These are phyloP conservation scores for Urochloa ruziziensis DNA, from an alignment of 176 grass and related monocot genomes.

Conservation along the genomic window DNA sequence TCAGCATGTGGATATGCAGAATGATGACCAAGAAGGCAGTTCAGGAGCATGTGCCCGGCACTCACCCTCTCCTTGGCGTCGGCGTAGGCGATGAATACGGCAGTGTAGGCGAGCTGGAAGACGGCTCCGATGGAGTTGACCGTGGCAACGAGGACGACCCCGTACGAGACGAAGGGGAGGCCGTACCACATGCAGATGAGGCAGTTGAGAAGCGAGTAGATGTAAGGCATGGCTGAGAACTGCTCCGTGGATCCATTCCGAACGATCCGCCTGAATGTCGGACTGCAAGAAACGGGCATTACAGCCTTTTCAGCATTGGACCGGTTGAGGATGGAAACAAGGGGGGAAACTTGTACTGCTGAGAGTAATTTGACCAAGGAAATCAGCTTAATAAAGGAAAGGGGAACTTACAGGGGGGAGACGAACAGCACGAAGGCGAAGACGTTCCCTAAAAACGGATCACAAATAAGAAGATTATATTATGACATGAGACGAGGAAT, in stretches of 20 bases:
- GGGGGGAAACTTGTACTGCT: not conserved
- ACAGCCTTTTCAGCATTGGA: not conserved
- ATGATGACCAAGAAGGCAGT: not conserved
- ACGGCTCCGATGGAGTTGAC: conserved; percentile 83
- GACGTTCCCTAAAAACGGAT: conserved; percentile 74
- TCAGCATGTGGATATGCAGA: not conserved
- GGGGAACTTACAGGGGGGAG: conserved; percentile 76
- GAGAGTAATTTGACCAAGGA: not conserved
- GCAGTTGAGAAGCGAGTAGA: conserved; percentile 95
- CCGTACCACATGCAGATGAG: conserved; percentile 97
- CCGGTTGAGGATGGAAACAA: not conserved
- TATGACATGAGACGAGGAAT: not conserved
- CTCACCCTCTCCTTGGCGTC: conserved; percentile 58
- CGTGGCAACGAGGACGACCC: conserved; percentile 71
- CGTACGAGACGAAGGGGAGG: conserved; percentile 82
- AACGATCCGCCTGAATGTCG: conserved; percentile 84
- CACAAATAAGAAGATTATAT: not conserved
- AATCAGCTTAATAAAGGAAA: not conserved
- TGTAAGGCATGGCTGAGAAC: conserved; percentile 88
- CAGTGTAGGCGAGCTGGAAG: conserved; percentile 84
- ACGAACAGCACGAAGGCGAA: conserved; percentile 89
- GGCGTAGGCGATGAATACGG: conserved; percentile 63
- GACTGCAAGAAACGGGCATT: conserved; percentile 43
- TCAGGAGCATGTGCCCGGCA: not conserved
- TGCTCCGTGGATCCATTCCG: conserved; percentile 85